phyloP scores from a whole-genome alignment of 192 early-diverging fungal genomes.

The Backusella parvicylindrica region DNA sequence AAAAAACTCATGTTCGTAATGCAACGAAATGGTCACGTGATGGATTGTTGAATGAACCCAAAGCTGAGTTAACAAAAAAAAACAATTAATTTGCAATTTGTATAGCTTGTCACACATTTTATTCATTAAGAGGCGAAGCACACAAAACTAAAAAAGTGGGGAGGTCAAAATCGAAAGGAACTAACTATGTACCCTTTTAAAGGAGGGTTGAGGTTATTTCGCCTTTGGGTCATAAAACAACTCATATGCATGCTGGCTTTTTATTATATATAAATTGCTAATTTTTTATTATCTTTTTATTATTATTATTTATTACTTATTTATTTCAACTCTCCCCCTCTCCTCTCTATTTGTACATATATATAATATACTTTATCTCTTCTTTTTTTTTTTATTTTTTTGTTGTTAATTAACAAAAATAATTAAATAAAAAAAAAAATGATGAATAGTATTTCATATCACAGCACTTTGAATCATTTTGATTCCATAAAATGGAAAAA shows the following conservation, averaged over 20 bases:
- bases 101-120: background rate
- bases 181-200: background rate
- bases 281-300: background rate
- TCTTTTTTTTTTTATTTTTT: conserved; percentile 3
- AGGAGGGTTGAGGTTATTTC: conserved; percentile 16
- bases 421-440: background rate
- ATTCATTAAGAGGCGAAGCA: background rate
- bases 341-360: background rate
- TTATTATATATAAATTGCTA: conserved; percentile 8
- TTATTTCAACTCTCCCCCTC: background rate
- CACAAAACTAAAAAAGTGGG: background rate
- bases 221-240: conserved; percentile 16
- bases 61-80: background rate
- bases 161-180: conserved; percentile 16
- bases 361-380: conserved; percentile 7
- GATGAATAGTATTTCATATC: background rate
- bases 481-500: conserved; percentile 13
- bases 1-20: background rate
- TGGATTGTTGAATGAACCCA: background rate
- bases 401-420: background rate
- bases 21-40: background rate
- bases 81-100: background rate
- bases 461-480: background rate
- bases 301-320: background rate
- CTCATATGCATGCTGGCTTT: conserved; percentile 13